A percentile compares a stretch with the other conserved stretches of the same genome.
Conservation (phyloP, 2,329 filamentous ascomycete genomes). For the Colletotrichum cereale region DNA sequence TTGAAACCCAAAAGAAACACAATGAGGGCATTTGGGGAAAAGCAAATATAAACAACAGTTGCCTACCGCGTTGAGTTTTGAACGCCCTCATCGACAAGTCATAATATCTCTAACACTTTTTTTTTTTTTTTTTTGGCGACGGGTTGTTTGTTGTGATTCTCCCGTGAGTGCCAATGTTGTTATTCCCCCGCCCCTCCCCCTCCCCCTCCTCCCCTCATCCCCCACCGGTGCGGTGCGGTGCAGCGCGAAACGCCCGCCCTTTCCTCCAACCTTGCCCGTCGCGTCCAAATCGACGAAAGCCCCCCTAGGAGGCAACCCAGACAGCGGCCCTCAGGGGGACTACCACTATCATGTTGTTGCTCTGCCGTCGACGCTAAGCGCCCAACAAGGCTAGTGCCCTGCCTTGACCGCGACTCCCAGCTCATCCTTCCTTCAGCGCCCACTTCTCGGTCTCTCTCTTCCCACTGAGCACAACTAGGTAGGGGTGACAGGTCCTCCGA, state of each 20-base stretch:
- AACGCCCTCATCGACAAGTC: neutral
- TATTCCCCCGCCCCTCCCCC: neutral
- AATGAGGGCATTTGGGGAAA: neutral
- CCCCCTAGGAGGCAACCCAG: conserved; percentile 2
- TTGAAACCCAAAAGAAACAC: neutral
- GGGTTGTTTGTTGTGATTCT: conserved; percentile 17
- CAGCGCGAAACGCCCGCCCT: conserved; percentile 10
- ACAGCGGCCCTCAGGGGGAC: conserved; percentile 6
- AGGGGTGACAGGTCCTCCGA: neutral
- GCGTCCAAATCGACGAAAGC: conserved; percentile 2
- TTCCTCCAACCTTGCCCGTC: conserved; percentile 3
- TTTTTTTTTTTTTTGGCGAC: neutral
- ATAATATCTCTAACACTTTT: too few species aligned
- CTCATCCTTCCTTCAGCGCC: conserved; percentile 10
- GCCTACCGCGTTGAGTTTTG: neutral
- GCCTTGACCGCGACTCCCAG: conserved; percentile 25
- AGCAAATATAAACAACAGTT: neutral
- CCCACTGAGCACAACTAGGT: neutral
- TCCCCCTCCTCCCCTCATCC: neutral
- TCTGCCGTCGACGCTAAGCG: conserved; percentile 34
- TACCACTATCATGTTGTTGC: conserved; percentile 23
- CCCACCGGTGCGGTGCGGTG: neutral
- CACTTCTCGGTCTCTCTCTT: neutral
- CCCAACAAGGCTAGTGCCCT: conserved; percentile 18
- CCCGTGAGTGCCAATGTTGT: conserved; percentile 1